These are phyloP conservation scores for Mycena vitilis DNA, from an alignment of 768 basidiomycete species.

Conservation along the genomic window DNA sequence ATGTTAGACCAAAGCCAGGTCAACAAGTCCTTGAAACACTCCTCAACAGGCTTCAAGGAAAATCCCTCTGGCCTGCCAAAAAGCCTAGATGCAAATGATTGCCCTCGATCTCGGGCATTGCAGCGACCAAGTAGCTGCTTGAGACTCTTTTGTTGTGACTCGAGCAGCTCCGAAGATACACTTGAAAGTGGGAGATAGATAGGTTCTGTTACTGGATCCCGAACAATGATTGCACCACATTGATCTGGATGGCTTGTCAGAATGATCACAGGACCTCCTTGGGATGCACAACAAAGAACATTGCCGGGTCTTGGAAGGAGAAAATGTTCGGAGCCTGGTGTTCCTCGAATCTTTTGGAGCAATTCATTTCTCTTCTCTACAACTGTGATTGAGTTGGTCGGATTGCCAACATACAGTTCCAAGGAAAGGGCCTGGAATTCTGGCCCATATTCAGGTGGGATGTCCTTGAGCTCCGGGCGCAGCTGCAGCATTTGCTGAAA, in stretches of 20 bases:
- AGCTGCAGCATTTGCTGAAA: too few relatives aligned
- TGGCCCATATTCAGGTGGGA: too few relatives aligned
- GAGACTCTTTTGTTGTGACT: not conserved
- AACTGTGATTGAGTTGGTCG: not conserved
- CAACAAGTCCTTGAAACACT: not conserved
- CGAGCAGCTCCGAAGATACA: not conserved
- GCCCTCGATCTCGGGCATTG: not conserved
- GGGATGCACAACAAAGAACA: not conserved
- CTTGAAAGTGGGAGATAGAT: not conserved
- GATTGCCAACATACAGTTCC: not conserved
- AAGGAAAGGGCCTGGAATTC: not conserved
- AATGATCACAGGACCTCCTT: not conserved
- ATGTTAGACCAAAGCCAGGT: not conserved
- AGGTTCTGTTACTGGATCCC: not conserved
- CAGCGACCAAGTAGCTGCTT: not conserved
- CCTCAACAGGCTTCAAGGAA: not conserved
- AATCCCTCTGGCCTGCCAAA: not conserved
- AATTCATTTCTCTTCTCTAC: not conserved
- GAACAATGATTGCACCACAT: not conserved
- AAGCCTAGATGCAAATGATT: not conserved
- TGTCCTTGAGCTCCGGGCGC: too few relatives aligned
- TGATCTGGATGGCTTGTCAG: not conserved
- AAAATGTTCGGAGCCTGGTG: not conserved
- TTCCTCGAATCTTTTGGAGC: not conserved
- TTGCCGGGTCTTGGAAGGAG: not conserved